Evolutionary conservation across 352 stramenopile genomes (phyloP).

Genomic region (Phytopythium cucurbitacearum): DNA sequence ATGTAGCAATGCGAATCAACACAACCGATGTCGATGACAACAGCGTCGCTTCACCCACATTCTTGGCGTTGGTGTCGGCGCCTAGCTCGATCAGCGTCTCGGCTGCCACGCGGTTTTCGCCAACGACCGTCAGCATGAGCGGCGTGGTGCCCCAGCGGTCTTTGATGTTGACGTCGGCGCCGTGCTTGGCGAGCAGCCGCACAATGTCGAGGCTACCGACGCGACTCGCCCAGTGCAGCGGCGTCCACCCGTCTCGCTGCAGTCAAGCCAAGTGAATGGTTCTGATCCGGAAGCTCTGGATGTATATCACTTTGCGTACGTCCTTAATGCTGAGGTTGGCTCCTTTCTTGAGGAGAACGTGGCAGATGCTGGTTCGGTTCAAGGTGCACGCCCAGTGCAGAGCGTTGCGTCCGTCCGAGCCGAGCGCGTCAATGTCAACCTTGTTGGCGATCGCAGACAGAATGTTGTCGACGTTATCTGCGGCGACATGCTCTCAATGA

Average conservation of each 20-base stretch:
- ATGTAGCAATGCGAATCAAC: background rate
- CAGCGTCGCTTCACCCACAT: constrained; percentile 25
- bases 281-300: background rate
- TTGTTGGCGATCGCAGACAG: constrained; percentile 64
- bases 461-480: constrained; percentile 77
- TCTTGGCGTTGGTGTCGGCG: constrained; percentile 58
- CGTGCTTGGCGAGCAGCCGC: constrained; percentile 71
- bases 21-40: background rate
- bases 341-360: constrained; percentile 81
- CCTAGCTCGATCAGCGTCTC: constrained; percentile 69
- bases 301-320: constrained; percentile 16
- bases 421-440: constrained; percentile 68
- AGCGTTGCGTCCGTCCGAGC: constrained; percentile 72
- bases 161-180: constrained; percentile 66
- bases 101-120: constrained; percentile 53
- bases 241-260: constrained; percentile 71
- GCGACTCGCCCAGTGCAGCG: constrained; percentile 73
- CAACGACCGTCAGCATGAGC: constrained; percentile 75
- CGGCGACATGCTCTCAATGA: constrained; percentile 43
- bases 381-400: constrained; percentile 78
- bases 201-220: constrained; percentile 74
- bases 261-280: background rate
- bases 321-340: constrained; percentile 75
- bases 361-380: constrained; percentile 70
- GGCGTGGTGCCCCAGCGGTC: constrained; percentile 75